Conservation (phyloP, 2,329 filamentous ascomycete genomes). For the Fusarium pininemorale region DNA sequence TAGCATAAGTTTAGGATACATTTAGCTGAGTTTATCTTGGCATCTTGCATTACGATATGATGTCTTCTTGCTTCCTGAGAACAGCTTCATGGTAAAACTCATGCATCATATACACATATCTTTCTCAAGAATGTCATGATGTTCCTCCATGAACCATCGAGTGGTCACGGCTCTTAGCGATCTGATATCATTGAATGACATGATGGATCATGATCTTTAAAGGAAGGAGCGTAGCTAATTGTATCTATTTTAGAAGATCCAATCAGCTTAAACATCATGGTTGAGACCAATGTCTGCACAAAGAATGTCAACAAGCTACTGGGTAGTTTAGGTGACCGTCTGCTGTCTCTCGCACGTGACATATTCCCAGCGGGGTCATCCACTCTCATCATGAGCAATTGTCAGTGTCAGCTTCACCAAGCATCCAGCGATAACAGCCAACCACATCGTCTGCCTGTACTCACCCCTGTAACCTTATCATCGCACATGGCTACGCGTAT, state of each 20-base stretch:
- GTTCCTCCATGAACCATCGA: neutral
- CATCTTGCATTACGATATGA: fast-evolving
- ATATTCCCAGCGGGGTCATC: neutral
- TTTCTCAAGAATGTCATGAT: neutral
- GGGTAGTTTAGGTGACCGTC: neutral
- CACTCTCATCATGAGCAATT: neutral
- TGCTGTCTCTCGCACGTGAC: neutral
- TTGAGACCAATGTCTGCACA: neutral
- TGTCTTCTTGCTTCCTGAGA: fast-evolving
- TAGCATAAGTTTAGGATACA: neutral
- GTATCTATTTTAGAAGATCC: neutral
- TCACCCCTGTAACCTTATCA: neutral
- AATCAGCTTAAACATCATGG: neutral
- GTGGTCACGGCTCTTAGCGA: neutral
- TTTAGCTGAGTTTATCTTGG: neutral
- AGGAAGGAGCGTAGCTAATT: fast-evolving
- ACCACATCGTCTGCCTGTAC: neutral
- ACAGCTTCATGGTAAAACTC: fast-evolving
- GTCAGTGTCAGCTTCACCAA: neutral
- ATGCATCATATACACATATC: fast-evolving
- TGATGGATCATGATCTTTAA: fast-evolving
- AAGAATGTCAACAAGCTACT: neutral
- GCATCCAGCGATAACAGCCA: neutral
- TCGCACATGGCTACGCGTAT: neutral
- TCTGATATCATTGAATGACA: neutral